Conservation (phyloP, 805 yeast genomes). For the Suhomyces canberraensis region DNA sequence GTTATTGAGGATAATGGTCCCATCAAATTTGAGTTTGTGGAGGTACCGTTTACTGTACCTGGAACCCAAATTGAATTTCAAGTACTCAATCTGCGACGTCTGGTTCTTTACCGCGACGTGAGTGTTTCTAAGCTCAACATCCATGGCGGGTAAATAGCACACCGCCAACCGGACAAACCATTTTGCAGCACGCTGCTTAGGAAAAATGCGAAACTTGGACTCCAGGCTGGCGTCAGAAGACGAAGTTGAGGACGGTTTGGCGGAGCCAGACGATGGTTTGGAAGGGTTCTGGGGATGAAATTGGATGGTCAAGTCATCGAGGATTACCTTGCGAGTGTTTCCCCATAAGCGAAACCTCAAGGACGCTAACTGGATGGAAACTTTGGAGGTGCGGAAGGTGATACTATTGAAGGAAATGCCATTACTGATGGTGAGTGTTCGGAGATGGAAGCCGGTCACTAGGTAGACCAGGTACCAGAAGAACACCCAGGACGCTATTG, state of each 20-base stretch:
- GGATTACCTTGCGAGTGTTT: conserved; percentile 27
- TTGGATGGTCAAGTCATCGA: conserved; percentile 22
- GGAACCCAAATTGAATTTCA: conserved; percentile 18
- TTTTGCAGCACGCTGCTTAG: conserved; percentile 11
- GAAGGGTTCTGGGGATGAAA: not conserved
- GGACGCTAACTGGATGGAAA: conserved; percentile 17
- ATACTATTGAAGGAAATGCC: conserved; percentile 37
- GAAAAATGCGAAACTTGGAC: conserved; percentile 13
- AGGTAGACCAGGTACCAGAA: conserved; percentile 31
- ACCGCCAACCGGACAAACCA: conserved; percentile 13
- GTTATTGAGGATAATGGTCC: conserved; percentile 11
- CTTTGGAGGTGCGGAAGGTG: conserved; percentile 12
- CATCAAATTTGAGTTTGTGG: conserved; percentile 17
- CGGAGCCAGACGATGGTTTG: not conserved
- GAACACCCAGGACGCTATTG: conserved; percentile 21
- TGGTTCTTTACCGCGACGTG: not conserved
- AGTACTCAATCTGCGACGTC: conserved; percentile 15
- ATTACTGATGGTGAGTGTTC: conserved; percentile 32
- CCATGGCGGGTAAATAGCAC: conserved; percentile 18
- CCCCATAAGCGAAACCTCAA: conserved; percentile 39
- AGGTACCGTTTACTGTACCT: conserved; percentile 16
- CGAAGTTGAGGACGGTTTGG: not conserved
- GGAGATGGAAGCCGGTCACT: conserved; percentile 31
- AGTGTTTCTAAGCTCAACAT: conserved; percentile 20
- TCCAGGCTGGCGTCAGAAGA: too few relatives aligned